These are phyloP conservation scores for Herpetomonas tarakana DNA, from an alignment of 208 protist species.

Conservation along the genomic window DNA sequence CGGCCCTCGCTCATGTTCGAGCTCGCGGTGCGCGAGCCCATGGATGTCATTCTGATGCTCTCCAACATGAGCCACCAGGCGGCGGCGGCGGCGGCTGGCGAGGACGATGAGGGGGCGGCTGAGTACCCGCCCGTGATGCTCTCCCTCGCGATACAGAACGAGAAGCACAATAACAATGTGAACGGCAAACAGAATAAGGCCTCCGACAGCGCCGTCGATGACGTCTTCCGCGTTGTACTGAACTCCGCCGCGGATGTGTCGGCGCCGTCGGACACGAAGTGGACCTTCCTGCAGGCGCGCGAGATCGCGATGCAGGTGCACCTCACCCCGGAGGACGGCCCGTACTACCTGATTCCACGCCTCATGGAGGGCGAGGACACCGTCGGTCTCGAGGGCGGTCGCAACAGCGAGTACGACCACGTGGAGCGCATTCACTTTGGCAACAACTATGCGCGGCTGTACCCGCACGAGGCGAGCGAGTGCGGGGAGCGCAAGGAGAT, in stretches of 20 bases:
- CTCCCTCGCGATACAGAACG: conserved; percentile 42
- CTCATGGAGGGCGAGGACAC: conserved; percentile 64
- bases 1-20: conserved; percentile 56
- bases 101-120: conserved; percentile 22
- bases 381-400: conserved; percentile 15
- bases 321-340: conserved; percentile 50
- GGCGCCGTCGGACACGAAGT: conserved; percentile 47
- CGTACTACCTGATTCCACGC: conserved; percentile 69
- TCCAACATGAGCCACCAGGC: conserved; percentile 64
- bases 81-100: conserved; percentile 19
- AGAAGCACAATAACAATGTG: conserved; percentile 7
- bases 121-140: conserved; percentile 86
- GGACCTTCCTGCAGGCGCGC: conserved; percentile 79
- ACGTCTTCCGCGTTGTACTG: conserved; percentile 40
- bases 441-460: conserved; percentile 45
- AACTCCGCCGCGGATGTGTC: conserved; percentile 59
- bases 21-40: conserved; percentile 45
- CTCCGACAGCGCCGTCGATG: conserved; percentile 1
- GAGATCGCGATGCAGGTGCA: conserved; percentile 66
- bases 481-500: conserved; percentile 32
- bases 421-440: conserved; percentile 46
- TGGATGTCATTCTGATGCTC: conserved; percentile 44
- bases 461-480: conserved; percentile 10
- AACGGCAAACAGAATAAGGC: neutral
- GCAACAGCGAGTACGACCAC: conserved; percentile 31